Evolutionary conservation across 768 basidiomycete species (phyloP), one percentile per base, ranked within the genome.

Genomic region (Roridomyces roridus): DNA sequence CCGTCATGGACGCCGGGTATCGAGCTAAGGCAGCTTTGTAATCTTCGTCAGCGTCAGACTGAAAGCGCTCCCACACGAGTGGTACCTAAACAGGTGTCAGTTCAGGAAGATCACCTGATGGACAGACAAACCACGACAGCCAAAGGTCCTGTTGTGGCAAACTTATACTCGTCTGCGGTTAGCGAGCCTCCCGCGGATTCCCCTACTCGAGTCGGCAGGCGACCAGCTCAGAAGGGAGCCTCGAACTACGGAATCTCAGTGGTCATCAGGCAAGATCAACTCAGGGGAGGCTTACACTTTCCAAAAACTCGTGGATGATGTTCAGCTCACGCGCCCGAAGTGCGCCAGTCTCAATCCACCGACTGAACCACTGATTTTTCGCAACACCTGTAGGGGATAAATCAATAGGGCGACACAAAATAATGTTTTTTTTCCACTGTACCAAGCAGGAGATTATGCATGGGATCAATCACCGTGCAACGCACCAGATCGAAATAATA

Each of bases 131-230:
- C 63, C 4, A 65, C 49, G 11, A 65, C 58, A 0, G 64, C 47
- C 59, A 34, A 57, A 1, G 58, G 51, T 5, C 40, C 35, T 34
- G 57, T 65, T 1, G 51, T 46, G 0, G 64, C 37, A 23, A 65
- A 55, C 50, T 68, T 68, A 29, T 67, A 70, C 29, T 70, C 68
- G 45, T 70, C 68, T 6, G 68, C 68, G 17, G 58, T 62, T 5
- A 68, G 56, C 4, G 56, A 61, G 7, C 68, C 67, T 6, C 68
- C 68, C 9, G 55, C 55, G 14, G 55, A 31, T 26, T 56, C 55
- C 5, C 55, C 55, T 1, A 56, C 55, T 5, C 55, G 17, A 6
- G 49, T 9, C 2, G 40, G 67, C 49, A 31, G 64, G 55, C 47
- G 31, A 0, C 55, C 55, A 1, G 47, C 55, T 46, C 54, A 55